These are phyloP conservation scores for Neophaeococcomyces aloes DNA, from an alignment of 2,329 filamentous ascomycete genomes.

Conservation along the genomic window DNA sequence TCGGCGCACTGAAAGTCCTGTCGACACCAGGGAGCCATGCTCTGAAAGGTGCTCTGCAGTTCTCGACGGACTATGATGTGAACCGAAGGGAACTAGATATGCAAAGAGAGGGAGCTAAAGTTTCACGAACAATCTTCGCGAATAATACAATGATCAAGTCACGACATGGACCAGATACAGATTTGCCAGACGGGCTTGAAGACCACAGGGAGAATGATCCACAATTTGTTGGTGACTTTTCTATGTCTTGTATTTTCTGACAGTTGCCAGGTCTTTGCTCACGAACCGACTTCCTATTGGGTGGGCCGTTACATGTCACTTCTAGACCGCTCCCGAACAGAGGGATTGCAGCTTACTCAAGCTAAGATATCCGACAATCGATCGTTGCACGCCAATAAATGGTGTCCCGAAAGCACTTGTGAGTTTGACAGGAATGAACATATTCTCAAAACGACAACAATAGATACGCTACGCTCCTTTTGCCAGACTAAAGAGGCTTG, in stretches of 20 bases:
- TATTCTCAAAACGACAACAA: constrained; percentile 9
- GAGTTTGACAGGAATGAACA: constrained; percentile 8
- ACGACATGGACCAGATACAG: no score
- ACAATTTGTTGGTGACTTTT: not conserved
- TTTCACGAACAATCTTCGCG: no score
- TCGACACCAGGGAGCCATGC: no score
- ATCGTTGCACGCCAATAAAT: not conserved
- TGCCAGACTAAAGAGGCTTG: constrained; percentile 15
- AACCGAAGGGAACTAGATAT: no score
- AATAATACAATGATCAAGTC: no score
- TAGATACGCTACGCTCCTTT: constrained; percentile 11
- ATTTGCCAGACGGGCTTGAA: not conserved
- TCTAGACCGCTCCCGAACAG: constrained; percentile 12
- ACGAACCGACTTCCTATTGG: constrained; percentile 15
- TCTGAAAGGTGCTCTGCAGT: not conserved
- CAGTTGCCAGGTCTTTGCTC: constrained; percentile 12
- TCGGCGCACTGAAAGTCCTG: not conserved
- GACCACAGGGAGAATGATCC: not conserved
- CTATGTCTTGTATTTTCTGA: not conserved
- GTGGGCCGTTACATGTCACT: constrained; percentile 16
- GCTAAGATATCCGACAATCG: not conserved
- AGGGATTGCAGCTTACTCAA: constrained; percentile 2
- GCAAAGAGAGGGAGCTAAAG: no score
- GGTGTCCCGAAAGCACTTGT: not conserved
- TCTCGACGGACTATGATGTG: no score